Conservation (phyloP, 352 stramenopile genomes). For the Globisporangium canariense region DNA sequence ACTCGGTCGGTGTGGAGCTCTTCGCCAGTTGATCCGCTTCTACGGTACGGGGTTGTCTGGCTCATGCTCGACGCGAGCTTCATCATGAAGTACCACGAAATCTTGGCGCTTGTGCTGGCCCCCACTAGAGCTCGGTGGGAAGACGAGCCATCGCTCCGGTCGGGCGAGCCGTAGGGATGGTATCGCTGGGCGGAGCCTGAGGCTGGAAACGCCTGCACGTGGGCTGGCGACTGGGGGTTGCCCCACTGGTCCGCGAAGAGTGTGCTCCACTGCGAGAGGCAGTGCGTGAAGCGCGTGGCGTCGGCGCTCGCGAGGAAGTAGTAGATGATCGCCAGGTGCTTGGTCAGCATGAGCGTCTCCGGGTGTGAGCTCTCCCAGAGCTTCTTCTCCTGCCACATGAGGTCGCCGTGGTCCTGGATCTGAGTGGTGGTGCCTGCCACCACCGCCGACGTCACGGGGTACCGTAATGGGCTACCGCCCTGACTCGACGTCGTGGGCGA, state of each 20-base stretch:
- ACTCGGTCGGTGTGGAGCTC: conserved; percentile 8
- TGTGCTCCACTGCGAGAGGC: conserved; percentile 28
- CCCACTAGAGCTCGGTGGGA: conserved; percentile 3
- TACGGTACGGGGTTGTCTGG: conserved; percentile 3
- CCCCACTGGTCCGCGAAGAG: conserved; percentile 22
- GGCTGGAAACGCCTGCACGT: not conserved
- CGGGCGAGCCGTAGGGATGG: not conserved
- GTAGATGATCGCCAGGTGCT: conserved; percentile 47
- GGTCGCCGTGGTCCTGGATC: conserved; percentile 17
- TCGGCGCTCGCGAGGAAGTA: conserved; percentile 37
- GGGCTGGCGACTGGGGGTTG: not conserved
- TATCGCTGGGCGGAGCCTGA: conserved; percentile 5
- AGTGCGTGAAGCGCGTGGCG: conserved; percentile 24
- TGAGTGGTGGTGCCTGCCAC: not conserved
- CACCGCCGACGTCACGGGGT: not conserved
- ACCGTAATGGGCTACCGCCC: not conserved
- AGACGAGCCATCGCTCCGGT: not conserved
- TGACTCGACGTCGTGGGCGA: conserved; percentile 1
- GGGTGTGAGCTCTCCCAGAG: conserved; percentile 40
- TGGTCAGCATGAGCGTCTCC: conserved; percentile 38
- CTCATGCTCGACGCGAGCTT: conserved; percentile 1
- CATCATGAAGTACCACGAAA: conserved; percentile 29
- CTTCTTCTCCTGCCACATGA: conserved; percentile 32
- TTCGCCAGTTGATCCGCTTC: conserved; percentile 1
- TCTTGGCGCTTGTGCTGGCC: conserved; percentile 1